These are phyloP conservation scores for Starmerella etchellsii DNA, from an alignment of 805 yeast species.

Conservation along the genomic window DNA sequence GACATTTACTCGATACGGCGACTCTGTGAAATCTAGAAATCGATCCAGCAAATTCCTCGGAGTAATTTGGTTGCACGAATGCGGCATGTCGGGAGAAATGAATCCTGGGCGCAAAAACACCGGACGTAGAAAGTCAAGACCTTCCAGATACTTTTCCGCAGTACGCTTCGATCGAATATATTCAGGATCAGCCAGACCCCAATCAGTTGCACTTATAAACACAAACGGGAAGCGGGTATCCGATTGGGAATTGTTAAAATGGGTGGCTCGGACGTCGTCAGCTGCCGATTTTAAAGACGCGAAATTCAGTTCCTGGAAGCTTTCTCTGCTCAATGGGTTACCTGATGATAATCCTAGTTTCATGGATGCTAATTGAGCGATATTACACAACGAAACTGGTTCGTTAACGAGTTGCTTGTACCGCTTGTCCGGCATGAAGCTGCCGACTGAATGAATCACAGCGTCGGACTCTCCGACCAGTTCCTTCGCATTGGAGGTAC, in stretches of 20 bases:
- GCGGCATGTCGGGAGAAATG: slow-evolving; percentile 27
- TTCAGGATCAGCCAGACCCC: slow-evolving; percentile 50
- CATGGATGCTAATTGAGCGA: slow-evolving; percentile 9
- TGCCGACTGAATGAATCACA: slow-evolving; percentile 76
- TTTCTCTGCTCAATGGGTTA: slow-evolving; percentile 13
- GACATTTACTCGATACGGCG: slow-evolving; percentile 33
- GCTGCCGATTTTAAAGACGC: slow-evolving; percentile 4
- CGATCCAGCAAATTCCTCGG: slow-evolving; percentile 33
- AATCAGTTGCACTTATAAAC: slow-evolving; percentile 69
- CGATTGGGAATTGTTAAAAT: background rate
- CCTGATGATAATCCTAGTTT: slow-evolving; percentile 25
- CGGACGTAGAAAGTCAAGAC: slow-evolving; percentile 39
- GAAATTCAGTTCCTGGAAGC: slow-evolving; percentile 8
- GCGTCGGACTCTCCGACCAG: slow-evolving; percentile 40
- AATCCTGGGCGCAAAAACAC: slow-evolving; percentile 71
- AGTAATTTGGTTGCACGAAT: slow-evolving; percentile 13
- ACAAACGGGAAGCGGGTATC: slow-evolving; percentile 34
- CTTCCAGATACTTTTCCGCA: slow-evolving; percentile 46
- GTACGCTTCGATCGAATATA: slow-evolving; percentile 65
- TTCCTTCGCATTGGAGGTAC: slow-evolving; percentile 30
- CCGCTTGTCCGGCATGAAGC: slow-evolving; percentile 50
- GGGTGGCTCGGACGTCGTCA: background rate
- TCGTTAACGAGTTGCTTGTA: slow-evolving; percentile 41
- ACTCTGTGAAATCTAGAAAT: slow-evolving; percentile 36
- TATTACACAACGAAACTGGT: slow-evolving; percentile 8